These are phyloP conservation scores for Mytilinidion resinicola DNA, from an alignment of 495 filamentous ascomycete genomes.

Conservation along the genomic window DNA sequence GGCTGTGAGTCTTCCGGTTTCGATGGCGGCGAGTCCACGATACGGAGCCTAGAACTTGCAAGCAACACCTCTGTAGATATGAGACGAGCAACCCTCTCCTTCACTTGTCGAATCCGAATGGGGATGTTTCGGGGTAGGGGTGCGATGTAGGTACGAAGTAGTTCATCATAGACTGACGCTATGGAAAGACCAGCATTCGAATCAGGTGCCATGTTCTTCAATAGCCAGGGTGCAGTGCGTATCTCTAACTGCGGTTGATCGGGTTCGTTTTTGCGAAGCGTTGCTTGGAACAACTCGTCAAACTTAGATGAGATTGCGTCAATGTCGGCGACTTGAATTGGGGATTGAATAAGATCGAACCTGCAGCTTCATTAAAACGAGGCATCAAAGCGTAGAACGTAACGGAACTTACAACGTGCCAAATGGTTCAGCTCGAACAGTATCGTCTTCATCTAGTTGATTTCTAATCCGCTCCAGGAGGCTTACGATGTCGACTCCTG, in stretches of 20 bases:
- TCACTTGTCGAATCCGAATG: slow-evolving; percentile 6
- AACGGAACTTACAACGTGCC: neutral
- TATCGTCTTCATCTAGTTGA: neutral
- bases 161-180: slow-evolving; percentile 15
- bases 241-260: neutral
- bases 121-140: slow-evolving; percentile 19
- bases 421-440: neutral
- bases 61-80: slow-evolving; percentile 27
- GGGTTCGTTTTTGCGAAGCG: neutral
- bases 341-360: slow-evolving; percentile 4
- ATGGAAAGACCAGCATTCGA: slow-evolving; percentile 4
- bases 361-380: neutral
- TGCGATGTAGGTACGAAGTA: slow-evolving; percentile 22
- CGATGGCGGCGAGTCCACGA: neutral
- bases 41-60: slow-evolving; percentile 13
- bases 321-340: slow-evolving; percentile 13
- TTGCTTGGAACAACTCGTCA: neutral
- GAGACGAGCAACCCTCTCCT: slow-evolving; percentile 18
- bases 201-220: slow-evolving; percentile 1
- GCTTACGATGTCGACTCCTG: neutral
- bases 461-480: neutral
- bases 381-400: neutral
- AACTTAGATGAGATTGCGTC: slow-evolving; percentile 18
- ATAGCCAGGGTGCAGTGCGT: no score
- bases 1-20: neutral